Percentiles rank a stretch among this genome's conserved stretches.
These are phyloP conservation scores for Medakamo hakoo DNA, from an alignment of 139 green algal genomes.

Conservation along the genomic window DNA sequence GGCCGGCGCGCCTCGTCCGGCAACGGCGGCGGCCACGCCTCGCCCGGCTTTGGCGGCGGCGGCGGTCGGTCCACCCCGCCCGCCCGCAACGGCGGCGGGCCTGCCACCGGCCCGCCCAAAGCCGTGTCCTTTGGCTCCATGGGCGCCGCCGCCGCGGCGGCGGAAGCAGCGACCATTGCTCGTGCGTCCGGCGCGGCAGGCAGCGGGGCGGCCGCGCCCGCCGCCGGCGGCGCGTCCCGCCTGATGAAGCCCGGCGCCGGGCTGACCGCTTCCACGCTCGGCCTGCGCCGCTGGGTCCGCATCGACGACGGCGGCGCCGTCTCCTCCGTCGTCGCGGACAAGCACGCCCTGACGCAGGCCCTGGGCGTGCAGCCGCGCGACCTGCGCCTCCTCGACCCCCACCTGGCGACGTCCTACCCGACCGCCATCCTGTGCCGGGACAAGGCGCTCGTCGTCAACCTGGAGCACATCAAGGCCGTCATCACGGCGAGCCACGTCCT, in stretches of 20 bases:
- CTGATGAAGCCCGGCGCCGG: background rate
- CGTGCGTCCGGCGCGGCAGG: too few relatives aligned
- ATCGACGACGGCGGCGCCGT: conserved; percentile 6
- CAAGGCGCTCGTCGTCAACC: conserved; percentile 22
- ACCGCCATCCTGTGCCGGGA: conserved; percentile 24
- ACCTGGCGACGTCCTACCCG: conserved; percentile 18
- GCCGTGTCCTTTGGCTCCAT: too few relatives aligned
- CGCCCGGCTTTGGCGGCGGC: too few relatives aligned
- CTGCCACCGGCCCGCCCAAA: too few relatives aligned
- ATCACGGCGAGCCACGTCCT: conserved; percentile 11
- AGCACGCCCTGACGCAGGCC: conserved; percentile 44
- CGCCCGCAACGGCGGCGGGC: too few relatives aligned
- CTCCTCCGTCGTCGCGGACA: conserved; percentile 47
- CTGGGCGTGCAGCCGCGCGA: conserved; percentile 17
- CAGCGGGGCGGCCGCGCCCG: too few relatives aligned
- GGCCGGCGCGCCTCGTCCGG: too few relatives aligned
- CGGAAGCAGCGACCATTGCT: too few relatives aligned
- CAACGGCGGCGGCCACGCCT: too few relatives aligned
- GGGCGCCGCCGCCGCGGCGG: too few relatives aligned
- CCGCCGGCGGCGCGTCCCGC: too few relatives aligned
- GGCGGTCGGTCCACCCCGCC: too few relatives aligned
- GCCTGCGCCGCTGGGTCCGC: background rate
- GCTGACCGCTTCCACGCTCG: background rate
- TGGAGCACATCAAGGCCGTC: conserved; percentile 26
- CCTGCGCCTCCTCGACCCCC: conserved; percentile 20